Base-by-base conservation (phyloP, 176 grass and related monocot genomes). In the Bothriochloa decipiens region DNA sequence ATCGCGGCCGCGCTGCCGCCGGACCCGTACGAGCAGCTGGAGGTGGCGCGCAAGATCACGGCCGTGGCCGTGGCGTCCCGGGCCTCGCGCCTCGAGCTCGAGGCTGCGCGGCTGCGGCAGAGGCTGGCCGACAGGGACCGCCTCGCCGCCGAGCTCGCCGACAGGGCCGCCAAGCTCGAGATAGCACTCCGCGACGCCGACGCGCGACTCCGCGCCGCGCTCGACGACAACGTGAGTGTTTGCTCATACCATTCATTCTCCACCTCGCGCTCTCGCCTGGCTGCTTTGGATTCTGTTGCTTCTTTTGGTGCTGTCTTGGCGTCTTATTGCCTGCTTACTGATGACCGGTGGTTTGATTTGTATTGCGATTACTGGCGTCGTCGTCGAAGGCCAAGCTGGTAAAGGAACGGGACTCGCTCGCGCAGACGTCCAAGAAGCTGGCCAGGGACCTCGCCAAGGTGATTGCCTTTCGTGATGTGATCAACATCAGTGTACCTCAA, bases 1-100 rank as follows among this genome's bases (percentile, higher is more conserved):
- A 95, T 98, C 79, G 75, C 83, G 70, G 93, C 91, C 58, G 96
- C 87, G 81, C 91, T 98, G 65, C 96, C 96, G 49, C 72, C 40
- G 45, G 96, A 95, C 88, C 96, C 96, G 42, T 98, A 92, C 89
- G 89, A 98, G 77, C 93, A 98, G 91, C 91, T 98, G 70, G 96
- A 98, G 69, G 85, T 95, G 76, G 93, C 91, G 20, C 92, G 91
- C 78, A 95, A 89, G 85, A 98, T 98, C 83, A 95, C 93, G 57
- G 92, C 93, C 37, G 80, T 90, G 46, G 93, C 96, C 60, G 88
- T 95, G 22, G 92, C 95, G 6, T 87, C 92, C 17, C 81, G 92
- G 46, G 87, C 92, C 26, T 92, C 95, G 55, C 84, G 85, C 66
- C 87, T 93, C 33, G 93, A 95, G 73, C 84, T 91, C 67, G 96